Conservation (phyloP, 176 grass and related monocot genomes). For the Oryza meridionalis region DNA sequence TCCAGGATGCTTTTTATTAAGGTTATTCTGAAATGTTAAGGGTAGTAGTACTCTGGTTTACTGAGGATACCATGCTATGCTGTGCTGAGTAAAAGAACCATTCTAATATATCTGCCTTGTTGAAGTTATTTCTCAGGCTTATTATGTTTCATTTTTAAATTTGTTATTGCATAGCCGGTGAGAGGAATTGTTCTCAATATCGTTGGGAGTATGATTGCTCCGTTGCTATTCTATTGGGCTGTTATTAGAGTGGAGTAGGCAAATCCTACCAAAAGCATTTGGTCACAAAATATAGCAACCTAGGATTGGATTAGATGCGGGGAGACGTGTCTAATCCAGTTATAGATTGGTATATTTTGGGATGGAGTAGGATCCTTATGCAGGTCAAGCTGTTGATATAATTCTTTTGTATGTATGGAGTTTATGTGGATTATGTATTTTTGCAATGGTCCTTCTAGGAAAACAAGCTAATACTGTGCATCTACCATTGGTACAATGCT, state of each 20-base stretch:
- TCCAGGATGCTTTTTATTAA: slow-evolving; percentile 46
- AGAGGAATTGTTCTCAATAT: not conserved
- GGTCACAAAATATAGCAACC: no score
- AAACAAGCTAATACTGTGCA: no score
- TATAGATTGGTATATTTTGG: no score
- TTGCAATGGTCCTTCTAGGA: no score
- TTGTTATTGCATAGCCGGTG: not conserved
- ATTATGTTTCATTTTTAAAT: not conserved
- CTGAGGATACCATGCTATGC: slow-evolving; percentile 36
- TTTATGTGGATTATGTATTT: no score
- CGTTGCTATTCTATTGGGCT: not conserved
- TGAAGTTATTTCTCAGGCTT: not conserved
- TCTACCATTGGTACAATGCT: no score
- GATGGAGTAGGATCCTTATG: not conserved
- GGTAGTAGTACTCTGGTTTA: slow-evolving; percentile 32
- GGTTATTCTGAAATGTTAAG: slow-evolving; percentile 42
- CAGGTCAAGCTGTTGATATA: not conserved
- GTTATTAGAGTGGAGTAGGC: not conserved
- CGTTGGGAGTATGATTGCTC: not conserved
- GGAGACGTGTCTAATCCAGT: no score
- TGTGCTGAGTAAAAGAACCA: slow-evolving; percentile 33
- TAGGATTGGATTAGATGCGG: no score
- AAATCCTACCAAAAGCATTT: not conserved
- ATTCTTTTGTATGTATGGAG: not conserved
- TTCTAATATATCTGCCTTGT: not conserved